A percentile compares a stretch with the other conserved stretches of the same genome.
phyloP scores from a whole-genome alignment of 108 stramenopile species.

The Conticribra weissflogii region DNA sequence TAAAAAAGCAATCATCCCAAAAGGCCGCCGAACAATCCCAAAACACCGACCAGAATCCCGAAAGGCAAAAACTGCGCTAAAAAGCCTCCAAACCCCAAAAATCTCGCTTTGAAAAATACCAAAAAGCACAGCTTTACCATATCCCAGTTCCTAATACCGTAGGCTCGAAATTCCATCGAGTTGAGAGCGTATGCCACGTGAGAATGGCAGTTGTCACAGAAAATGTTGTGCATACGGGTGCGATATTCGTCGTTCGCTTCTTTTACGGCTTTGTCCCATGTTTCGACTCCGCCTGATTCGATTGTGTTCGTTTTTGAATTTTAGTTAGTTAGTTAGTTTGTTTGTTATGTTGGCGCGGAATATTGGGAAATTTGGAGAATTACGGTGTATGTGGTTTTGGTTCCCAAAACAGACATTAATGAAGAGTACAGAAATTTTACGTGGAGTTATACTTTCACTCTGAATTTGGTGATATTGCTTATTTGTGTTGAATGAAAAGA shows the following conservation, averaged over 20 bases:
- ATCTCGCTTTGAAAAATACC: slow-evolving; percentile 88
- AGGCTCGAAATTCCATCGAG: slow-evolving; percentile 64
- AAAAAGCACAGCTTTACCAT: slow-evolving; percentile 94
- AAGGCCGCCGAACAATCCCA: no score
- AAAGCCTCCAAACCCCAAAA: slow-evolving; percentile 61
- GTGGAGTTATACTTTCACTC: no score
- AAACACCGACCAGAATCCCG: slow-evolving; percentile 51
- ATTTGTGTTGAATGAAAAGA: no score
- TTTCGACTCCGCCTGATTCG: slow-evolving; percentile 46
- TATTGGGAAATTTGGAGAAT: slow-evolving; percentile 5
- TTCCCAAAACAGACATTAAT: no score
- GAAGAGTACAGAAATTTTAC: no score
- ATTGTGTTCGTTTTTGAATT: no score
- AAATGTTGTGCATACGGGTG: slow-evolving; percentile 95
- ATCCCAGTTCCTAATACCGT: slow-evolving; percentile 82
- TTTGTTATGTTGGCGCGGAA: neutral
- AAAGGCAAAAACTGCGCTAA: slow-evolving; percentile 73
- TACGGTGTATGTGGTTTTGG: no score
- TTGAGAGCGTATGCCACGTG: slow-evolving; percentile 95
- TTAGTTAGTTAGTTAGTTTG: slow-evolving; percentile 3
- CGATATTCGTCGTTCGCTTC: slow-evolving; percentile 87
- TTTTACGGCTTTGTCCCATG: slow-evolving; percentile 86
- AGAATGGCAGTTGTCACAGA: slow-evolving; percentile 98
- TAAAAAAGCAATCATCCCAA: no score
- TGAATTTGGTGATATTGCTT: no score